Evolutionary conservation across 306 rosid species (phyloP), one percentile per base, ranked within the genome.

Genomic region (Senna siamea): DNA sequence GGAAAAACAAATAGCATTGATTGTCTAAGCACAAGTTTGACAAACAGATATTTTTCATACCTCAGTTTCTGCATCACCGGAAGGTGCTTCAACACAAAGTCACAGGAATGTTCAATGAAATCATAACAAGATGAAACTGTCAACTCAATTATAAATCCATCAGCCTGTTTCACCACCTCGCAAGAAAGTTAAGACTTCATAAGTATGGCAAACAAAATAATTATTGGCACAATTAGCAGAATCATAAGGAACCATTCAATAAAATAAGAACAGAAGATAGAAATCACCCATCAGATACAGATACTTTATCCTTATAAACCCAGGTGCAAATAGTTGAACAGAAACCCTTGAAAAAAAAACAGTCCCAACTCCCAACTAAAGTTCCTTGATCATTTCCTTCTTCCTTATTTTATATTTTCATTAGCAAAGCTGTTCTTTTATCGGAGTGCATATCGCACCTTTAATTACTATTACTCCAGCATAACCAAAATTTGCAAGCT

Each of bases 141-240:
- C 84, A 89, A 66, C 82, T 95, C 99, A 30, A 71, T 88, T 44
- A 91, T 61, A 54, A 95, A 98, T 74, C 98, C 98, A 61, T 90
- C 98, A 61, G 97, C 97, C 99, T 95, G 89, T 58, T 87, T 79
- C 38, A 71, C 22, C 84, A 76, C 69, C 82, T 14, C 73, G 64
- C 76, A 75, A 72, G 34, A 55, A 72, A 82, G 11, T 57, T 32
- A 73, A 48, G 46, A 20, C 73, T 15, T 58, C 22, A 51, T 43
- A 6, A 38, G 11, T 17, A 17, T 18, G 15, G 23, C 2, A 57
- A 46, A 68, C 32, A 51, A 66, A 47, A n/a, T 17, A 57, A 55
- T 32, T 17, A 4, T 51, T 7, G 32, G 14, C 54, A 73, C 52
- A 61, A 17, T 35, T 5, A 51, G 55, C 30, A 59, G 7, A 19